Evolutionary conservation across 2,329 filamentous ascomycete genomes (phyloP), one percentile per base, ranked within the genome.

Genomic region (Cordyceps fumosorosea): DNA sequence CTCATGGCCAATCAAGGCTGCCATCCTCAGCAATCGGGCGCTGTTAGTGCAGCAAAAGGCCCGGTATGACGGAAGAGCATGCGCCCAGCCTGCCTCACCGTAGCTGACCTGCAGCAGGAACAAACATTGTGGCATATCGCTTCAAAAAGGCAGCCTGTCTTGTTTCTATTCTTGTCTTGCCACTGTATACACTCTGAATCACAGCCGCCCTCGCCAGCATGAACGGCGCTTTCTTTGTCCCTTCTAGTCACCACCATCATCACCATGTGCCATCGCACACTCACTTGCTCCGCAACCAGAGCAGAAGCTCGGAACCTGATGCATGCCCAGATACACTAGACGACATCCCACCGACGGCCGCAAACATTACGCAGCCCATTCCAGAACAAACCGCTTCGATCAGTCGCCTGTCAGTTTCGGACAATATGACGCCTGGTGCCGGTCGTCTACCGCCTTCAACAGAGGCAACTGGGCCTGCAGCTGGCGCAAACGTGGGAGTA

Each of bases 351-450:
- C 12, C 20, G 26, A 48, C 55, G 44, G 44, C 29, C 34, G 29
- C 18, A 5, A 48, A 24, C 20, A 57, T 37, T 10, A n/a, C 42
- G 7, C 40, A 34, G 11, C 24, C 42, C 5, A 26, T 45, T 11
- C 26, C 54, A 47, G 54, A 56, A 22, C 54, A 18, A 3, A 16
- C 12, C 5, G 22, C 26, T 12, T 24, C 20, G n/a, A 26, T 8
- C 44, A 57, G 44, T 37, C 55, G 55, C 14, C 22, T 57, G 44
- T 34, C 55, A n/a, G 44, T 50, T 12, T 57, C 55, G 44, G 55
- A 57, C 5, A 10, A 48, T 20, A 37, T 29, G 26, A 5, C 40
- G 44, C 14, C 44, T 18, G 29, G 29, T 8, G 20, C 26, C 10
- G 44, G 18, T n/a, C n/a, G 32, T 20, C 56, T 20, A 29, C 47